phyloP scores from a whole-genome alignment of 352 stramenopile genomes.

The Globisporangium megalacanthum region DNA sequence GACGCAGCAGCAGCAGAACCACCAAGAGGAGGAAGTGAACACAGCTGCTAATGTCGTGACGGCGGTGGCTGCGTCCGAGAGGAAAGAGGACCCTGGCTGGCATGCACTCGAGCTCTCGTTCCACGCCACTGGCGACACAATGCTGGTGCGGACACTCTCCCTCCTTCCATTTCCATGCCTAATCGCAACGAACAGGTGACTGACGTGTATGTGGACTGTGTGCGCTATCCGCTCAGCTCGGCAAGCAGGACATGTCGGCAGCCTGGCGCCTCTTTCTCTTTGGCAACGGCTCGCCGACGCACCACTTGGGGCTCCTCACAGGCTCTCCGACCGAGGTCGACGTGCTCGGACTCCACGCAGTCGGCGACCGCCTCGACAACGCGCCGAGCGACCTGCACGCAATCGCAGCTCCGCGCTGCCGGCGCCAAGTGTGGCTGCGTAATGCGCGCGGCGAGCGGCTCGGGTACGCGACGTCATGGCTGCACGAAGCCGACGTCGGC shows the following conservation, averaged over 20 bases:
- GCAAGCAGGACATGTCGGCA: conserved; percentile 49
- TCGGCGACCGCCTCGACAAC: conserved; percentile 33
- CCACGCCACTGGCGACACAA: conserved; percentile 7
- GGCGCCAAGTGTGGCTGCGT: conserved; percentile 75
- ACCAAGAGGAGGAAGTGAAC: not conserved
- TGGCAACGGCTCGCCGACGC: conserved; percentile 77
- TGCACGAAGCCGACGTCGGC: conserved; percentile 56
- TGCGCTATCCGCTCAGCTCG: conserved; percentile 23
- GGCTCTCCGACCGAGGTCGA: conserved; percentile 72
- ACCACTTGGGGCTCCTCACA: conserved; percentile 74
- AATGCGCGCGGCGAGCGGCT: conserved; percentile 66
- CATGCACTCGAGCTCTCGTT: conserved; percentile 14
- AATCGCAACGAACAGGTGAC: not conserved
- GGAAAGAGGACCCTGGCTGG: conserved; percentile 8
- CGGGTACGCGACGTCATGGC: conserved; percentile 80
- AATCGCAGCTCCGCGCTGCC: conserved; percentile 52
- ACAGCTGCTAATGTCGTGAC: not conserved
- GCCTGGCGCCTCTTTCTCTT: conserved; percentile 82
- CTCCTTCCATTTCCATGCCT: not conserved
- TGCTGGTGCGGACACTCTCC: conserved; percentile 7
- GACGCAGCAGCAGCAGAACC: not conserved
- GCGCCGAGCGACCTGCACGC: conserved; percentile 36
- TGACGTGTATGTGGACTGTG: not conserved
- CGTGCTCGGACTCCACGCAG: conserved; percentile 57
- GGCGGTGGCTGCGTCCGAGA: not conserved